phyloP scores from a whole-genome alignment of 768 basidiomycete genomes.

The Suillus decipiens region DNA sequence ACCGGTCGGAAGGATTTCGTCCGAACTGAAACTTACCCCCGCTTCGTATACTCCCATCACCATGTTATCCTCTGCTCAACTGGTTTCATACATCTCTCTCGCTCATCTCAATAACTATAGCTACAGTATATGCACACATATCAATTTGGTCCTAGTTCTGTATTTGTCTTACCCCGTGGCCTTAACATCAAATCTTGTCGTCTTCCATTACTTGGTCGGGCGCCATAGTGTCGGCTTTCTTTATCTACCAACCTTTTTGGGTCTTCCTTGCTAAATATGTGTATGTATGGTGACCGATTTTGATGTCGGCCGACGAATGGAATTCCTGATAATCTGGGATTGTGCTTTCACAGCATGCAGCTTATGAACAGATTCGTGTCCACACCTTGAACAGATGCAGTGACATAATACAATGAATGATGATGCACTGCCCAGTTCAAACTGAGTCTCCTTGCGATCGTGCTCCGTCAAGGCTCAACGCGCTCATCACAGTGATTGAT shows the following conservation, averaged over 20 bases:
- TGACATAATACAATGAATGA: background rate
- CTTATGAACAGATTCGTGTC: background rate
- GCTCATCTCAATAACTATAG: constrained; percentile 6
- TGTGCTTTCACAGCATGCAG: no score
- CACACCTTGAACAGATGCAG: background rate
- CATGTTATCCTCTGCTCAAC: constrained; percentile 5
- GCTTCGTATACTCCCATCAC: background rate
- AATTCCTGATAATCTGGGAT: background rate
- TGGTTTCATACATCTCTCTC: constrained; percentile 4
- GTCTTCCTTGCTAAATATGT: constrained; percentile 3
- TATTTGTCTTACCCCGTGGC: constrained; percentile 4
- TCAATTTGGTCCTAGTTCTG: constrained; percentile 11
- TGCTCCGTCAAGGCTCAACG: background rate
- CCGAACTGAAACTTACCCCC: background rate
- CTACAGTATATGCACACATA: constrained; percentile 8
- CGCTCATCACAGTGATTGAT: background rate
- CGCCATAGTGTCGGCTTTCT: background rate
- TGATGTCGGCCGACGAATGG: background rate
- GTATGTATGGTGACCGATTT: constrained; percentile 1
- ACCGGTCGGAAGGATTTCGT: constrained; percentile 1
- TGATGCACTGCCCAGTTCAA: background rate
- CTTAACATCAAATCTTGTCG: background rate
- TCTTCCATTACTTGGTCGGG: background rate
- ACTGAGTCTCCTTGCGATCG: background rate
- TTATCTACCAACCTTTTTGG: background rate